These are phyloP conservation scores for Fusarium caatingaense DNA, from an alignment of 2,329 filamentous ascomycete species.

Conservation along the genomic window DNA sequence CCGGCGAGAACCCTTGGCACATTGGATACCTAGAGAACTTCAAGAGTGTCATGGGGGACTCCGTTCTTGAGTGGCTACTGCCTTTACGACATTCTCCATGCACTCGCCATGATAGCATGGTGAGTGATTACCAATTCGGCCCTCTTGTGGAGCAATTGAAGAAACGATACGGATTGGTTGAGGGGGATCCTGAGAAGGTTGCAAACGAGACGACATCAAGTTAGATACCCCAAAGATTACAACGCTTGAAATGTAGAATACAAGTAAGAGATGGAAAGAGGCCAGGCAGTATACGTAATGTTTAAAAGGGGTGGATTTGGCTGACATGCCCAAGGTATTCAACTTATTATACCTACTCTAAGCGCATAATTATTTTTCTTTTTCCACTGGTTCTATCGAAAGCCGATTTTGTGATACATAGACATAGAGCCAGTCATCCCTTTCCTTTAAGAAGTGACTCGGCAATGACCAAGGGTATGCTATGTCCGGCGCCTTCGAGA, in stretches of 20 bases:
- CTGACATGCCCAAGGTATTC: neutral
- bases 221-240: constrained; percentile 36
- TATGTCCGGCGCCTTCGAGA: neutral
- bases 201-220: constrained; percentile 35
- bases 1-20: constrained; percentile 88
- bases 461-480: neutral
- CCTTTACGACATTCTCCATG: constrained; percentile 82
- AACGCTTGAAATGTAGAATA: neutral
- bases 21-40: constrained; percentile 78
- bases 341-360: neutral
- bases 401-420: neutral
- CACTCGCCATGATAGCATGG: constrained; percentile 71
- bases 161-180: constrained; percentile 50
- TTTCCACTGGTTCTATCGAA: neutral
- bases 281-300: constrained; percentile 17
- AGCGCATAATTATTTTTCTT: neutral
- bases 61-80: constrained; percentile 80
- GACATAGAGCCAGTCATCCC: too few relatives aligned
- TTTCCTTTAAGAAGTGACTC: neutral
- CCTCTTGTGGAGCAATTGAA: constrained; percentile 68
- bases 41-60: constrained; percentile 81
- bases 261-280: constrained; percentile 8
- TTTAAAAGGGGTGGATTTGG: constrained; percentile 15
- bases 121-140: constrained; percentile 76
- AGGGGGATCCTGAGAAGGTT: constrained; percentile 17